Evolutionary conservation across 2,329 filamentous ascomycete species (phyloP), one percentile per base, ranked within the genome.

Genomic region (Cryphonectria japonica): DNA sequence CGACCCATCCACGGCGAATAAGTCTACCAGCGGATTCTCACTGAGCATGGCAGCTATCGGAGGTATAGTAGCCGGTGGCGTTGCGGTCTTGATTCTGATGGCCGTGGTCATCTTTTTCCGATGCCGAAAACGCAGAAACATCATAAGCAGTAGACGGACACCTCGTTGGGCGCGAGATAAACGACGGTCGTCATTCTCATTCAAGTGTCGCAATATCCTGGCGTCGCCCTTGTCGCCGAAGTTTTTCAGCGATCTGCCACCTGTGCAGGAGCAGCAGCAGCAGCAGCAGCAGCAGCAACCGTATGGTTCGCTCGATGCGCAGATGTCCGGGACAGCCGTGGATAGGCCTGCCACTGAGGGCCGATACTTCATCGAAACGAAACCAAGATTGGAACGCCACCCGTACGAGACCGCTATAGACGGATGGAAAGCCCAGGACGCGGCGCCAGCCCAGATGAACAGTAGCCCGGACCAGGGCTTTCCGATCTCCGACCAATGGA

Each of bases 141-240:
- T 78, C 26, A 75, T 78, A 34, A 76, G 75, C 26, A 73, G 75
- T 37, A 73, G 75, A 54, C 73, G 73, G 37, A 77, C 78, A 54
- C 79, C 77, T 50, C 76, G 75, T 59, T 74, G 75, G 62, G 70
- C 74, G n/a, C 73, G 75, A 22, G 77, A 80, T 72, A 81, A 79
- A 19, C 80, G 80, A n/a, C 76, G 77, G 19, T 87, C 86, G 0
- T 82, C 83, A 5, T 80, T 87, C 39, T 86, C 84, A 1, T 88
- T 87, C 77, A 82, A 82, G 43, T 87, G 86, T 78, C 84, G 85
- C 70, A 82, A 85, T 0, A 82, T 82, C 68, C 76, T 84, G 34
- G 26, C 66, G 6, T 80, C 80, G 11, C 81, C 82, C 1, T 76
- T 79, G 22, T 82, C 81, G 0, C 81, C 83, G 0, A 76, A 77